phyloP scores from a whole-genome alignment of 495 filamentous ascomycete species.

The Trichoderma orchidacearum region DNA sequence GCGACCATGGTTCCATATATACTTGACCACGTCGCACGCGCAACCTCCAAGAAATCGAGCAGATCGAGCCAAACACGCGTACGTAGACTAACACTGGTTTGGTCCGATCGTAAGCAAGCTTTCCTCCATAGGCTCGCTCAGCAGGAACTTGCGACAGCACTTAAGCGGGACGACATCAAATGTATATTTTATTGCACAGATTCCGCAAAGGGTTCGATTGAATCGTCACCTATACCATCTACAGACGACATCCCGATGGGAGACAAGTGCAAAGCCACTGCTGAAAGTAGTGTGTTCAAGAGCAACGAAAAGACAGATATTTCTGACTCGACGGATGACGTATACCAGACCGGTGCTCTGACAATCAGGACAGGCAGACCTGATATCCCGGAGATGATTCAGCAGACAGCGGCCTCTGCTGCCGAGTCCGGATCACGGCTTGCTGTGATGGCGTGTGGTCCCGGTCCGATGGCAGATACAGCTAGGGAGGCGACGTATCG shows the following conservation, averaged over 20 bases:
- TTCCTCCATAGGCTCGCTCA: slow-evolving; percentile 20
- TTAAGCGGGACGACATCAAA: slow-evolving; percentile 20
- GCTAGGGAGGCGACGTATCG: slow-evolving; percentile 25
- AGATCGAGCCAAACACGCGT: slow-evolving; percentile 3
- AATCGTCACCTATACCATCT: background rate
- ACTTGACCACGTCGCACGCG: slow-evolving; percentile 21
- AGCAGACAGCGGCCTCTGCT: slow-evolving; percentile 18
- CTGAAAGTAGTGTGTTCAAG: background rate
- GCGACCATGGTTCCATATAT: slow-evolving; percentile 40
- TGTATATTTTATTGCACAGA: slow-evolving; percentile 19
- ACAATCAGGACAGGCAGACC: slow-evolving; percentile 1
- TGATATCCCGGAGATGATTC: slow-evolving; percentile 14
- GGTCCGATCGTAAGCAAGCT: slow-evolving; percentile 22
- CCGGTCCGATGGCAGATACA: slow-evolving; percentile 30
- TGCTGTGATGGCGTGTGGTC: slow-evolving; percentile 36
- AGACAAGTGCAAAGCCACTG: background rate
- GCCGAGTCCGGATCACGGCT: slow-evolving; percentile 17
- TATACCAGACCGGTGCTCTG: background rate
- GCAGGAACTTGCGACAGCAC: slow-evolving; percentile 14
- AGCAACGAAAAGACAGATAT: background rate
- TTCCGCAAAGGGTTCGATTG: background rate
- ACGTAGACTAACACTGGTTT: slow-evolving; percentile 23
- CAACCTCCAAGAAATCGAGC: no score
- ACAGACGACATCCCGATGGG: slow-evolving; percentile 7
- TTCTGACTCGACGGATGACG: background rate